A percentile compares a stretch with the other conserved stretches of the same genome.
phyloP scores from a whole-genome alignment of 192 early-diverging fungal genomes.

The Entophlyctis luteolus region DNA sequence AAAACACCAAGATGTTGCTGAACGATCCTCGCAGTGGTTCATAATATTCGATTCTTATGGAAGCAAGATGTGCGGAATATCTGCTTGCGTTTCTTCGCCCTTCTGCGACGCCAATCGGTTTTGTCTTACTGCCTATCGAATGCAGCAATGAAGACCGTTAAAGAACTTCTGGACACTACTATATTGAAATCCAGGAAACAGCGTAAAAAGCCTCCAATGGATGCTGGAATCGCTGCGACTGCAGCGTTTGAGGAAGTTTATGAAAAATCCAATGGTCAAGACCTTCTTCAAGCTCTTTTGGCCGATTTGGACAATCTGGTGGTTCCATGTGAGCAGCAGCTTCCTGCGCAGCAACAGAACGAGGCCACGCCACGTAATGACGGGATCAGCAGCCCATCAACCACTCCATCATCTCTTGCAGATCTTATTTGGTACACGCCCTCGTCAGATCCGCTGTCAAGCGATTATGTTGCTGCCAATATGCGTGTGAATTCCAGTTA shows the following conservation, averaged over 20 bases:
- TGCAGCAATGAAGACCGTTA: constrained; percentile 71
- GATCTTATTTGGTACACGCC: constrained; percentile 30
- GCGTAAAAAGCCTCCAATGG: too few relatives aligned
- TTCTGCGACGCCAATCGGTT: constrained; percentile 64
- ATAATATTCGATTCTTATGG: constrained; percentile 82
- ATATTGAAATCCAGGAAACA: too few relatives aligned
- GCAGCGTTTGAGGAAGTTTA: too few relatives aligned
- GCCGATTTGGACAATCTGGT: constrained; percentile 12
- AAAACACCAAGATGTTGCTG: constrained; percentile 69
- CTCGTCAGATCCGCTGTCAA: constrained; percentile 44
- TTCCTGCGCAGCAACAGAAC: neutral
- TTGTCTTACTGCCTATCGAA: constrained; percentile 80
- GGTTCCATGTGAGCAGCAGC: neutral
- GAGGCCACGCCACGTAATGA: too few relatives aligned
- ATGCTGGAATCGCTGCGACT: too few relatives aligned
- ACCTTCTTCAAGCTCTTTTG: constrained; percentile 5
- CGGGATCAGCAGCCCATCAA: neutral
- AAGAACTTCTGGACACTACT: constrained; percentile 50
- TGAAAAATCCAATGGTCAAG: neutral
- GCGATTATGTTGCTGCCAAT: constrained; percentile 50
- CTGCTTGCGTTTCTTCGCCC: constrained; percentile 69
- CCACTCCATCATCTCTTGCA: constrained; percentile 11
- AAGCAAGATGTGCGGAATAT: constrained; percentile 79
- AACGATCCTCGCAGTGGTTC: constrained; percentile 32
- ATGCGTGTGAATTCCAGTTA: constrained; percentile 55